Conservation (phyloP, 1,284 basidiomycete genomes). For the Cerrena zonata region DNA sequence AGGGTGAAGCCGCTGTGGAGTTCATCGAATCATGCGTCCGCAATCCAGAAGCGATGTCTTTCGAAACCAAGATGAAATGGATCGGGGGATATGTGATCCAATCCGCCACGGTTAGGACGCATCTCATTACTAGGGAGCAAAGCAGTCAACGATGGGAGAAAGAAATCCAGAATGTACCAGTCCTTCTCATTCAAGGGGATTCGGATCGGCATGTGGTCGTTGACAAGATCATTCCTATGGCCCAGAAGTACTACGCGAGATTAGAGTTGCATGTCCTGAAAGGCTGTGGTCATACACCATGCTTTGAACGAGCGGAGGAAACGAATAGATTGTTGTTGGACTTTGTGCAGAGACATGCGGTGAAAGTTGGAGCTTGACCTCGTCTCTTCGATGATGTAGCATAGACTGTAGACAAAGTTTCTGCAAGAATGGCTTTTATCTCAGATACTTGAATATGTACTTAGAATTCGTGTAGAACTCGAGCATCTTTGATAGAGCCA, state of each 20-base stretch:
- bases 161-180: conserved; percentile 26
- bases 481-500: no score
- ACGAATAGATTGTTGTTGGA: conserved; percentile 9
- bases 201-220: conserved; percentile 27
- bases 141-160: conserved; percentile 27
- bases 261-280: conserved; percentile 26
- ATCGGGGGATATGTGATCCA: conserved; percentile 32
- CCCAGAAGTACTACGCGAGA: conserved; percentile 25
- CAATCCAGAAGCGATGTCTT: conserved; percentile 23
- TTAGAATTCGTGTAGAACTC: no score
- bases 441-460: no score
- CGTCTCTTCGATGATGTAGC: neutral
- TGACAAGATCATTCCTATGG: conserved; percentile 23
- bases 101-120: conserved; percentile 25
- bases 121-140: conserved; percentile 29
- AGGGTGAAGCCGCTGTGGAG: conserved; percentile 23
- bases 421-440: no score
- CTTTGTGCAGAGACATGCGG: conserved; percentile 1
- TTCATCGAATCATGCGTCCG: conserved; percentile 31
- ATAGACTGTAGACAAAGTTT: no score
- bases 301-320: conserved; percentile 18
- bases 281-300: conserved; percentile 31
- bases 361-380: neutral
- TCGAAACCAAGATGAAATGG: conserved; percentile 27
- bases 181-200: conserved; percentile 31